Conservation (phyloP, 2,329 filamentous ascomycete genomes). For the Ploettnerulaceae sp. region DNA sequence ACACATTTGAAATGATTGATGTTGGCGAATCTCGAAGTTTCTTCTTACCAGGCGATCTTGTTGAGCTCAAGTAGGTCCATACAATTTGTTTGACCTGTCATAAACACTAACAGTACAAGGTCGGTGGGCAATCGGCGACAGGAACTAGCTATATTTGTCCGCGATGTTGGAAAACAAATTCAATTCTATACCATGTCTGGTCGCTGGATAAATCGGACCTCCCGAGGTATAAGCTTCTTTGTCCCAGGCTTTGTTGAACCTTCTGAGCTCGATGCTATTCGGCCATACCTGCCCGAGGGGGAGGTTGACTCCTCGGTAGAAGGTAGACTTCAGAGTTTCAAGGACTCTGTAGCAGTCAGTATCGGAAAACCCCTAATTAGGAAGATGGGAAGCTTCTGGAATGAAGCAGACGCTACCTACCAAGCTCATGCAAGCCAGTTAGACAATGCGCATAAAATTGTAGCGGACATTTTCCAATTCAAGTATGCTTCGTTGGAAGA, state of each 20-base stretch:
- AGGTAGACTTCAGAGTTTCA: slow-evolving; percentile 35
- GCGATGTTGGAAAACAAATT: slow-evolving; percentile 36
- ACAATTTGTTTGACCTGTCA: background rate
- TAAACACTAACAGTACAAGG: slow-evolving; percentile 18
- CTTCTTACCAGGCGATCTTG: slow-evolving; percentile 33
- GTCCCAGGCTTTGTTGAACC: slow-evolving; percentile 42
- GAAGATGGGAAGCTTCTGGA: slow-evolving; percentile 40
- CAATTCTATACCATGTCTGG: slow-evolving; percentile 49
- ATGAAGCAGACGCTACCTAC: slow-evolving; percentile 43
- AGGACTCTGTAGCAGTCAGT: slow-evolving; percentile 40
- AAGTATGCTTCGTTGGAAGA: slow-evolving; percentile 40
- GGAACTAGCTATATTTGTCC: slow-evolving; percentile 45
- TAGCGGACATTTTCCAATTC: slow-evolving; percentile 41
- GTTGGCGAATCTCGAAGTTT: slow-evolving; percentile 30
- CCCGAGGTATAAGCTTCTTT: slow-evolving; percentile 38
- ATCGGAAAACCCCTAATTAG: slow-evolving; percentile 41
- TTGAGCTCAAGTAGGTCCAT: slow-evolving; percentile 30
- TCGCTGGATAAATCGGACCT: slow-evolving; percentile 40
- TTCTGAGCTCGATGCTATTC: slow-evolving; percentile 38
- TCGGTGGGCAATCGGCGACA: slow-evolving; percentile 12
- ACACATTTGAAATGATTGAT: slow-evolving; percentile 46
- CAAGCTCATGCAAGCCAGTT: slow-evolving; percentile 41
- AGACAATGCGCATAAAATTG: slow-evolving; percentile 44
- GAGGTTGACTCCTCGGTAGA: slow-evolving; percentile 34
- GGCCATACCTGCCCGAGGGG: slow-evolving; percentile 41